A percentile compares a stretch with the other conserved stretches of the same genome.
Conservation (phyloP, 768 basidiomycete species). For the Neoboletus magnificus region DNA sequence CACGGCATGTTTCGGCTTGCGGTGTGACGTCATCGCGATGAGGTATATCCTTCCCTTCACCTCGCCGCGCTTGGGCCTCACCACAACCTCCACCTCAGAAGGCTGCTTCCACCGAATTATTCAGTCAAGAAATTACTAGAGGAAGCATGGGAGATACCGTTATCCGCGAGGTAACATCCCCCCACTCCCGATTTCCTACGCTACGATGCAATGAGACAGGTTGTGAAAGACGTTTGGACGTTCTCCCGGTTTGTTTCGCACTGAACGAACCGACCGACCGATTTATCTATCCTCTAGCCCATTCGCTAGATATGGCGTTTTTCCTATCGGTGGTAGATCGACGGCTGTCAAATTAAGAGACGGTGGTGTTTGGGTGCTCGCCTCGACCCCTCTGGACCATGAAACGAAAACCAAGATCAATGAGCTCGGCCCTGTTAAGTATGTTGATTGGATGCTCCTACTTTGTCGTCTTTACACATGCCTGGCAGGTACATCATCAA, state of each 20-base stretch:
- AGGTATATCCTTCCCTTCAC: conserved; percentile 8
- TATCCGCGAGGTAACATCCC: conserved; percentile 41
- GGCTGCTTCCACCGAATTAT: background rate
- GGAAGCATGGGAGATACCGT: conserved; percentile 35
- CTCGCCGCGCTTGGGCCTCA: conserved; percentile 10
- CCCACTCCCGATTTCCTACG: background rate
- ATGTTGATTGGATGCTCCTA: background rate
- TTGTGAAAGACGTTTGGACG: conserved; percentile 55
- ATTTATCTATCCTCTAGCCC: conserved; percentile 42
- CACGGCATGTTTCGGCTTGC: conserved; percentile 4
- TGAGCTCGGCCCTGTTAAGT: conserved; percentile 69
- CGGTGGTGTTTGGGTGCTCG: conserved; percentile 79
- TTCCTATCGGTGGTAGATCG: conserved; percentile 80
- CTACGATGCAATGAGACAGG: conserved; percentile 30
- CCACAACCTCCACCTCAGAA: conserved; percentile 17
- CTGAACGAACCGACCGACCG: background rate
- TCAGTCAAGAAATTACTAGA: conserved; percentile 1
- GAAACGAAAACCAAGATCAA: conserved; percentile 63
- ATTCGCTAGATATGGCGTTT: conserved; percentile 59
- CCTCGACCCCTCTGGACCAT: conserved; percentile 66
- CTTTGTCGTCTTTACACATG: background rate
- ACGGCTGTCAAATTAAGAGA: conserved; percentile 71
- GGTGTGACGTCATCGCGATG: conserved; percentile 20
- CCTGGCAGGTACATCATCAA: conserved; percentile 58
- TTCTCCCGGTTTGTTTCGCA: conserved; percentile 51